A percentile compares a stretch with the other conserved stretches of the same genome.
phyloP scores from a whole-genome alignment of 192 early-diverging fungal genomes.

The Linnemannia exigua region DNA sequence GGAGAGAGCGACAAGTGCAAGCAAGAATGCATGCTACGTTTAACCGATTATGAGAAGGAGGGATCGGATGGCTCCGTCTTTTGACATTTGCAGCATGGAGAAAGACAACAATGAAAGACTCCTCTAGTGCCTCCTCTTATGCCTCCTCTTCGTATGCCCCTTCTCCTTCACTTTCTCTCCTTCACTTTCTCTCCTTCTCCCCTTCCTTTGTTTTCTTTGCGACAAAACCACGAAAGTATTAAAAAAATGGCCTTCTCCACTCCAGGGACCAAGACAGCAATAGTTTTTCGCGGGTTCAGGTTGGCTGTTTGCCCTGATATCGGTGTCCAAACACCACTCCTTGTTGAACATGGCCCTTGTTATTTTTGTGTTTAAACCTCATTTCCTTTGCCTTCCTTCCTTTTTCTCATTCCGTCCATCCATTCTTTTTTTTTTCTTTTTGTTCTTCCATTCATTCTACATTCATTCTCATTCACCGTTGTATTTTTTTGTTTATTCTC shows the following conservation, averaged over 20 bases:
- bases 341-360: background rate
- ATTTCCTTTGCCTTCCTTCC: background rate
- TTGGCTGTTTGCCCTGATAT: background rate
- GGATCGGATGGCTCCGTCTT: background rate
- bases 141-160: background rate
- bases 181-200: background rate
- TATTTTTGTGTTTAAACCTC: background rate
- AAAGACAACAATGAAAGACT: too few species aligned
- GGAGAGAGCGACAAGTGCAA: background rate
- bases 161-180: background rate
- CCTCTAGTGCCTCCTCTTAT: background rate
- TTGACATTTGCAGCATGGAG: background rate
- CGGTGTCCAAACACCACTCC: background rate
- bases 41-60: too few species aligned
- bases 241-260: background rate
- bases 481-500: too few species aligned
- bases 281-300: background rate
- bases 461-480: too few species aligned
- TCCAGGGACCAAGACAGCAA: constrained; percentile 5
- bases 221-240: background rate
- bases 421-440: background rate
- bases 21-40: too few species aligned
- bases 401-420: background rate
- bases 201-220: background rate
- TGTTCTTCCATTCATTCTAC: background rate